phyloP scores from a whole-genome alignment of 2,329 filamentous ascomycete genomes.

The Stagonosporopsis rhizophila region DNA sequence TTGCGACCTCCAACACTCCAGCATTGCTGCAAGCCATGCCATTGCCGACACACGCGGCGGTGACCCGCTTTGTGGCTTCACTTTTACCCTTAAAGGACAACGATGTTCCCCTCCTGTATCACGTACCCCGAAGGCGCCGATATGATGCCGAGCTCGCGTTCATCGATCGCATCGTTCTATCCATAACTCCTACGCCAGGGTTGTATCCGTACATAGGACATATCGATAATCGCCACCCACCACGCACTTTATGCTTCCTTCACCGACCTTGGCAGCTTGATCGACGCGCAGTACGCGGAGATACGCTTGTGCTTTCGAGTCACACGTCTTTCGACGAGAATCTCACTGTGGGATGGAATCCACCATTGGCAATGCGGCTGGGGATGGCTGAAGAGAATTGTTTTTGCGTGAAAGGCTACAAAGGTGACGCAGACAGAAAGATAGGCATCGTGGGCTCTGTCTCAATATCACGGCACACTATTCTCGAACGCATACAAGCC shows the following conservation, averaged over 20 bases:
- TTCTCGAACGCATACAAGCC: conserved; percentile 29
- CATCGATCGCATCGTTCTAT: conserved; percentile 41
- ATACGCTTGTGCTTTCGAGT: conserved; percentile 43
- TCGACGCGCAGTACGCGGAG: conserved; percentile 34
- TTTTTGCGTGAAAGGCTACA: conserved; percentile 50
- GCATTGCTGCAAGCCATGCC: conserved; percentile 23
- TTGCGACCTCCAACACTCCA: background rate
- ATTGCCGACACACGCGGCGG: conserved; percentile 36
- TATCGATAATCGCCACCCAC: conserved; percentile 18
- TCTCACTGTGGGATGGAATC: conserved; percentile 51
- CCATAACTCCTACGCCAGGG: conserved; percentile 40
- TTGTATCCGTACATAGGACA: conserved; percentile 41
- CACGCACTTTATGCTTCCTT: conserved; percentile 43
- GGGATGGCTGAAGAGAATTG: conserved; percentile 37
- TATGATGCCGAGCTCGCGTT: conserved; percentile 40
- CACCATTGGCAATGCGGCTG: conserved; percentile 40
- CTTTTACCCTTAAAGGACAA: conserved; percentile 41
- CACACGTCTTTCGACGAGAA: conserved; percentile 50
- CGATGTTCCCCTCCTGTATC: conserved; percentile 46
- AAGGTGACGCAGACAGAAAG: conserved; percentile 46
- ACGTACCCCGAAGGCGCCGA: conserved; percentile 37
- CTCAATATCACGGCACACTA: conserved; percentile 11
- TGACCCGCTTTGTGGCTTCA: conserved; percentile 38
- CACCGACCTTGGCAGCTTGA: conserved; percentile 45
- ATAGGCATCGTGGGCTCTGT: conserved; percentile 48